Evolutionary conservation across 495 filamentous ascomycete species (phyloP).

Genomic region (Terfezia claveryi): DNA sequence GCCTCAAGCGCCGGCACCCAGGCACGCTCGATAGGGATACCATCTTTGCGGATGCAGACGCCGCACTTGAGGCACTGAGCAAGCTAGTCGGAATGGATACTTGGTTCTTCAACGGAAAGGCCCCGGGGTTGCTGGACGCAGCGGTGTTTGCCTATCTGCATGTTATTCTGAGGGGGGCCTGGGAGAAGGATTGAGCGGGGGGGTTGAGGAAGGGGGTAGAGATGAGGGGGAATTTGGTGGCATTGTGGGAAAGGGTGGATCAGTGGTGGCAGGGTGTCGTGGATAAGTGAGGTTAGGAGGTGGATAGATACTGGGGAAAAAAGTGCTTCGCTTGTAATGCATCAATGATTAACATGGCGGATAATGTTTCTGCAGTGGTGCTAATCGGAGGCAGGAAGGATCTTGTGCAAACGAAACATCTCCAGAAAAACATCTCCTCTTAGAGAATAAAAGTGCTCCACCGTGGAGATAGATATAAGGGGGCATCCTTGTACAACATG

Average conservation of each 20-base stretch:
- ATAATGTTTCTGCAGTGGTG: no score
- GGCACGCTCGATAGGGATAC: constrained; percentile 35
- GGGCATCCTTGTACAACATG: no score
- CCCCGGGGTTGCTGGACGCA: constrained; percentile 63
- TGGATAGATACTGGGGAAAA: no score
- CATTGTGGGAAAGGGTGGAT: constrained; percentile 6
- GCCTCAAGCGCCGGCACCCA: constrained; percentile 30
- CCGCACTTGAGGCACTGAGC: constrained; percentile 55
- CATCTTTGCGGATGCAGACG: constrained; percentile 43
- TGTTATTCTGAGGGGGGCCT: constrained; percentile 31
- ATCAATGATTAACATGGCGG: no score
- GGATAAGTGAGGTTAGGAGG: not conserved
- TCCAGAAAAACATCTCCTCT: no score
- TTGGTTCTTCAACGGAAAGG: constrained; percentile 41
- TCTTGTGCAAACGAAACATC: no score
- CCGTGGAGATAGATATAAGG: no score
- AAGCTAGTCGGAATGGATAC: constrained; percentile 38
- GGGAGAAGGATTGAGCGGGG: constrained; percentile 1
- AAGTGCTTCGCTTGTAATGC: no score
- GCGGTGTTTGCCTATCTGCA: constrained; percentile 80
- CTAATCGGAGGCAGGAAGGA: no score
- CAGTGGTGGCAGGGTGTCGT: not conserved
- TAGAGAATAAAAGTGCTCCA: no score
- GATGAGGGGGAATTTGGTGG: constrained; percentile 5
- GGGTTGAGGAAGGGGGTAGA: constrained; percentile 3